phyloP scores from a whole-genome alignment of 106 monocot species.

The Apostasia ramifera region DNA sequence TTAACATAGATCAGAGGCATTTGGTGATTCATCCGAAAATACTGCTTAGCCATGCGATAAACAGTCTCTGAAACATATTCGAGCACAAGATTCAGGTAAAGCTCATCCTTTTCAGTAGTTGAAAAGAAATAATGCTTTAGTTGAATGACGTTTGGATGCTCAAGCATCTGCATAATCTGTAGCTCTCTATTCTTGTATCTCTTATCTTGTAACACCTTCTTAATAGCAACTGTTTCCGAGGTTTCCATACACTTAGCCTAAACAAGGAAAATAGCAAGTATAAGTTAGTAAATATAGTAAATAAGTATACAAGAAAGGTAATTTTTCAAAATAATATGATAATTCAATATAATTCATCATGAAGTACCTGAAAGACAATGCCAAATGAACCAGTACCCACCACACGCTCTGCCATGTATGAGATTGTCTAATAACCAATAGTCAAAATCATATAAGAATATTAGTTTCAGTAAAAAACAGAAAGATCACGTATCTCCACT shows the following conservation, averaged over 20 bases:
- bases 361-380: conserved; percentile 58
- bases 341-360: neutral
- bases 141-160: conserved; percentile 65
- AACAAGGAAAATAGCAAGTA: neutral
- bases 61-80: conserved; percentile 65
- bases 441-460: neutral
- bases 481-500: no score
- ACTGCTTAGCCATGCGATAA: conserved; percentile 32
- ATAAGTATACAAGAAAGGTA: neutral
- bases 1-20: conserved; percentile 58
- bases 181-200: conserved; percentile 75
- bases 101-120: conserved; percentile 49
- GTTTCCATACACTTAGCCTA: conserved; percentile 67
- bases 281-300: no score
- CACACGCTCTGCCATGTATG: conserved; percentile 70
- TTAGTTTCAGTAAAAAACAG: no score
- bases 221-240: conserved; percentile 61
- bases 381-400: conserved; percentile 77
- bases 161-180: conserved; percentile 44
- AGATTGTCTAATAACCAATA: conserved; percentile 32
- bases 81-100: conserved; percentile 66
- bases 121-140: conserved; percentile 63
- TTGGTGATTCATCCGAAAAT: conserved; percentile 38
- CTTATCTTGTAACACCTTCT: conserved; percentile 71
- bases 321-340: neutral